Base-by-base conservation (phyloP, 371 early-diverging fungal species). In the Syncephalastrum sp. region DNA sequence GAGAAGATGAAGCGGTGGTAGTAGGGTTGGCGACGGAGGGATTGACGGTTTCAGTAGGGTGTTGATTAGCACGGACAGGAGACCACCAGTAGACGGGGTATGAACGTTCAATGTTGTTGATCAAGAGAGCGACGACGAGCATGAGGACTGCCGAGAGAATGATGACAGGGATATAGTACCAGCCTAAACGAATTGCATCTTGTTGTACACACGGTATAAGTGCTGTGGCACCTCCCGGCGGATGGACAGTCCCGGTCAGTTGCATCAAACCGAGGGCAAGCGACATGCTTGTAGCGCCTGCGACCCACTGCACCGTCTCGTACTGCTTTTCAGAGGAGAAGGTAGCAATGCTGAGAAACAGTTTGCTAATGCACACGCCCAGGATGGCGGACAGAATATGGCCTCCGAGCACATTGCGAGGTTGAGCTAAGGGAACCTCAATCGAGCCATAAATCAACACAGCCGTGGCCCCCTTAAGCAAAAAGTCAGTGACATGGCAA, bases 141-240 rank as follows among this genome's bases (percentile, higher is more conserved):
- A 88, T 80, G 12, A 88, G 45, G 0, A 61, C 59, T 2, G 77
- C 61, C 16, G 82, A 82, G 3, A 90, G 48, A 0, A 67, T 61
- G 8, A 88, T 81, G 12, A 84, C 63, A 13, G 82, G 77, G 53
- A 89, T 77, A 54, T 82, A 90, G 57, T 82, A 67, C 65, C 82
- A 89, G 0, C 86, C 83, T 1, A 85, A 68, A 1, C 71, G 65
- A 3, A 75, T 68, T 17, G 82, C 70, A 3, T 51, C 68, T 1
- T 57, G 41, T 5, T 80, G 74, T 0, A 75, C 61, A 4, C 77
- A 79, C 5, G 88, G 87, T 27, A 91, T 74, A 48, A 89, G 64
- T 0, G 91, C 87, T 0, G 92, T 83, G 0, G 92, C 91, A 13
- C 78, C 78, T 3, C 82, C 89, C 5, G 92, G 92, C 13, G 92